These are phyloP conservation scores for Cladophialophora exuberans DNA, from an alignment of 2,329 filamentous ascomycete genomes.

Conservation along the genomic window DNA sequence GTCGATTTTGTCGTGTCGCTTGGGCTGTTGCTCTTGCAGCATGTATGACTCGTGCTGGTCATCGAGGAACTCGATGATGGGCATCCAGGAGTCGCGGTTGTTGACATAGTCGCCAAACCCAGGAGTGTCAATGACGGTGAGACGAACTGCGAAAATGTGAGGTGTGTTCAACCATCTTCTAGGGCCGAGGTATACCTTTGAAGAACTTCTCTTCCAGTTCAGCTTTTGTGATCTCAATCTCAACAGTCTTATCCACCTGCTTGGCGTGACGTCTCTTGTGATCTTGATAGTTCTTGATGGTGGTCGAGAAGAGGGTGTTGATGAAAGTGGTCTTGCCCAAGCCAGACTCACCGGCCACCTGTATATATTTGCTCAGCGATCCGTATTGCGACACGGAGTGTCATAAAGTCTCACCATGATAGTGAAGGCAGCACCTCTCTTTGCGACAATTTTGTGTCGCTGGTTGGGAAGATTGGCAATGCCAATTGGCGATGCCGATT, in stretches of 20 bases:
- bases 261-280: conserved; percentile 99
- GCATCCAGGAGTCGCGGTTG: conserved; percentile 99
- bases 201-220: conserved; percentile 99
- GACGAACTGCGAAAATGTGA: conserved; percentile 67
- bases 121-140: conserved; percentile 98
- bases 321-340: conserved; percentile 99
- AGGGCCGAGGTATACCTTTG: conserved; percentile 71
- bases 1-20: conserved; percentile 97
- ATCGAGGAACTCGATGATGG: conserved; percentile 99
- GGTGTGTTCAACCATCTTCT: conserved; percentile 12
- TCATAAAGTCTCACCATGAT: conserved; percentile 76
- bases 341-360: conserved; percentile 98
- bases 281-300: conserved; percentile 99
- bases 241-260: conserved; percentile 99
- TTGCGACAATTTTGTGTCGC: conserved; percentile 73
- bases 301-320: conserved; percentile 99
- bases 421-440: conserved; percentile 95
- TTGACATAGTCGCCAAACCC: conserved; percentile 99
- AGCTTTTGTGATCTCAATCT: conserved; percentile 99
- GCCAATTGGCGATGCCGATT: conserved; percentile 69
- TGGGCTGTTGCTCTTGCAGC: conserved; percentile 99
- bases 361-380: conserved; percentile 26
- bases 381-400: background rate
- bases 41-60: conserved; percentile 99
- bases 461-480: conserved; percentile 76